Evolutionary conservation across 2,329 filamentous ascomycete genomes (phyloP), one percentile per base, ranked within the genome.

Genomic region (Neofusicoccum parvum): DNA sequence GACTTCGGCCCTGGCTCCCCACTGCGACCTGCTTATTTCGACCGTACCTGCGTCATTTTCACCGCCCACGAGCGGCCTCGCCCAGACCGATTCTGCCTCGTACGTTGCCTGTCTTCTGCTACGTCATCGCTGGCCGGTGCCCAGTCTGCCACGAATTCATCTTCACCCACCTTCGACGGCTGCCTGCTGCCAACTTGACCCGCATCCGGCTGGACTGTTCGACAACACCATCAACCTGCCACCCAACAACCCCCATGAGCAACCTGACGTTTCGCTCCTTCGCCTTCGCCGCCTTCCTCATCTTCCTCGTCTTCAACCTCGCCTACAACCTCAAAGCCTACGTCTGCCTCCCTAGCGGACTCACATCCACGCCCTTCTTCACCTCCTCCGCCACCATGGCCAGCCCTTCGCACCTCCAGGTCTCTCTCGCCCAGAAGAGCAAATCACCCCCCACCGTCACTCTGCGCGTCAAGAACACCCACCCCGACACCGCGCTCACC

Each of bases 391-490:
- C 2, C 75, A 77, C 78, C 0, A 63, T 81, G 9, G 69, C 78
- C 36, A 76, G 72, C 68, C 80, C 64, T 66, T 71, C 74, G 7
- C 72, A 72, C 15, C 70, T 78, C 1, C 70, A 73, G 11, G 68
- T 77, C 46, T 71, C 68, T 43, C 68, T 76, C 14, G 68, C 69
- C 2, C 75, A 78, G 60, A 71, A 69, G 9, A 73, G 72, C 9
- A 70, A 67, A 7, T 69, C 67, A 15, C 76, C 76, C 1, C 73
- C 74, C 9, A 73, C 73, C 0, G 56, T 80, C 12, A 70, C 74
- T 14, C 72, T 80, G 23, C 77, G 74, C 0, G 68, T 80, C 54
- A 73, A 74, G 10, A 81, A 80, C 64, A 72, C 70, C 45, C 72
- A 72, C 49, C 72, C 74, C 1, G 67, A 71, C 9, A 72, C 72